Base-by-base conservation (phyloP, 129 eudicot genomes). In the Saposhnikovia divaricata region DNA sequence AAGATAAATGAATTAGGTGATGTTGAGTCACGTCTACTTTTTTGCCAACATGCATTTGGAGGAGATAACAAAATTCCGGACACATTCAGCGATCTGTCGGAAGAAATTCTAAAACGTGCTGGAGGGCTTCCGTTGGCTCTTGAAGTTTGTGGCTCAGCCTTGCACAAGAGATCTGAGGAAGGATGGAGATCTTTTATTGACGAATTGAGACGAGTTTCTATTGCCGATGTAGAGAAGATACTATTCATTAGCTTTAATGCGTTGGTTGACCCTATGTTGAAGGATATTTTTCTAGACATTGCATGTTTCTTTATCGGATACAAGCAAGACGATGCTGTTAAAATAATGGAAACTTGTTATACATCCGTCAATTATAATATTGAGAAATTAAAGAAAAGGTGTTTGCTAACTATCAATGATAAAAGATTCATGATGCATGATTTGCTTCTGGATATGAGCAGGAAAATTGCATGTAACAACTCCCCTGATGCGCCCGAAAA, bases 231-330 rank as follows among this genome's bases (percentile, higher is more conserved):
- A 3, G 38, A 23, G 4, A 44, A 80, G 14, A 44, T 23, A 42
- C 79, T 84, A 0, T 69, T n/a, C n/a, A 50, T 80, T n/a, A 84
- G 86, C 51, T 79, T 14, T 46, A 81, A 84, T 72, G 47, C 72
- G 11, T 57, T 84, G n/a, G 28, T 21, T 21, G 48, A 23, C 15
- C 23, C n/a, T 8, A 40, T 16, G 3, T 50, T 68, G 6, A 19
- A 72, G 15, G 25, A 40, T 19, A 21, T 72, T 0, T 72, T 72
- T 12, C 38, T 86, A 3, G 86, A 80, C 39, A 77, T 83, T 80
- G 84, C 83, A 15, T 80, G 86, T 45, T 77, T 86, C 43, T 78
- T 81, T 43, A 61, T 80, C 15, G 87, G 85, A 44, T 48, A 50
- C 40, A 39, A 78, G 27, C 79, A 68, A 78, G 77, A 78, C 37